Conservation (phyloP, 208 protist species). For the Acanthamoeba healyi region DNA sequence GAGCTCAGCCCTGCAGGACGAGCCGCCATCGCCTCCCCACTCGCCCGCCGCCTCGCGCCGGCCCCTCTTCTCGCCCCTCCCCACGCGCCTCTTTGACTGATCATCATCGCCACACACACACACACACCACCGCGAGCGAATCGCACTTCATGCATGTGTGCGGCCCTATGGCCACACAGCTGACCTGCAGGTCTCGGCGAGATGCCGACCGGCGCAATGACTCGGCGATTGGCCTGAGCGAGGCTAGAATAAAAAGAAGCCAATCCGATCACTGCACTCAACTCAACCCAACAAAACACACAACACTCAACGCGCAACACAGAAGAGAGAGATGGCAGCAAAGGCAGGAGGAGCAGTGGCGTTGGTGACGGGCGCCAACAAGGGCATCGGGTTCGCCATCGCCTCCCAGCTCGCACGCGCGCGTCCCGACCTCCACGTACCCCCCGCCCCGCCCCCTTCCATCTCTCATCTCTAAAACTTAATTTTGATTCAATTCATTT, state of each 20-base stretch:
- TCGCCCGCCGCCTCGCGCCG: background rate
- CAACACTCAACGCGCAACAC: background rate
- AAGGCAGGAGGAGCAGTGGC: background rate
- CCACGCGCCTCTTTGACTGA: constrained; percentile 7
- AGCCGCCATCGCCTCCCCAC: background rate
- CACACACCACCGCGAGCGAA: too few relatives aligned
- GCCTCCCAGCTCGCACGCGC: background rate
- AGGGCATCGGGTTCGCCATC: constrained; percentile 17
- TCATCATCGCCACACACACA: too few relatives aligned
- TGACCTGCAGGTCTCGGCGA: too few relatives aligned
- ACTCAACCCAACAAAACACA: constrained; percentile 8
- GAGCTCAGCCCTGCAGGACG: constrained; percentile 21
- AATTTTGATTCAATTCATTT: too few relatives aligned
- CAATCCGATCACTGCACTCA: too few relatives aligned
- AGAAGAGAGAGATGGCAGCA: background rate
- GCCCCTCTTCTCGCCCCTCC: constrained; percentile 14
- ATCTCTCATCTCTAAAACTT: too few relatives aligned
- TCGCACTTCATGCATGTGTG: too few relatives aligned
- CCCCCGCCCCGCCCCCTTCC: background rate
- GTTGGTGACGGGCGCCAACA: constrained; percentile 18
- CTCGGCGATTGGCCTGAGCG: too few relatives aligned
- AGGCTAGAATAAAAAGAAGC: too few relatives aligned
- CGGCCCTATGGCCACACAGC: too few relatives aligned
- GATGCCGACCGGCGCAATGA: too few relatives aligned
- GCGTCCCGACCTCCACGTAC: background rate